Base-by-base conservation (phyloP, 805 yeast genomes). In the Ogataea ganodermae region DNA sequence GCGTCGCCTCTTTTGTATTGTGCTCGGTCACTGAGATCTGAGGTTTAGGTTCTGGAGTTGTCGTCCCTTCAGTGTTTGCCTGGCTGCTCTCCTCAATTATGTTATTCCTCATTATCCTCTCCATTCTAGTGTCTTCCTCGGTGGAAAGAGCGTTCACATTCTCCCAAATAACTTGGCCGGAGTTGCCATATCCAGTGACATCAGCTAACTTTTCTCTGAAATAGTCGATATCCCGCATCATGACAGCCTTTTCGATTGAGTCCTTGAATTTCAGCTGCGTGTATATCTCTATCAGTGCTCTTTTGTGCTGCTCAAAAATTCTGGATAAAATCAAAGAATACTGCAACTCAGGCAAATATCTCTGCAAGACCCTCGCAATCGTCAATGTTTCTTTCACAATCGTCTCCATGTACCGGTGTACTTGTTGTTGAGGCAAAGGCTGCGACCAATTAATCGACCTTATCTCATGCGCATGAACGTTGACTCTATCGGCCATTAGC, bases 351-450 rank as follows among this genome's bases (percentile, higher is more conserved):
- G 86, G 80, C 32, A 86, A 66, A 58, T 82, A 81, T 49, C 79
- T 76, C 33, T 74, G 75, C 22, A 85, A 69, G 5, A 83, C 84
- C 49, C 79, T 76, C 2, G 82, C 71, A 22, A 86, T 81, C 0
- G 86, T 80, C n/a, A 73, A 57, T 0, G 89, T 82, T 49, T 86
- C 90, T 52, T 80, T 82, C 37, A 84, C 83, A 32, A 86, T 63
- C 1, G 75, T 74, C 48, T 76, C 82, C 87, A 86, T 84, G 59
- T 83, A 86, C 27, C 63, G 69, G 58, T 83, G 84, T 36, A 81
- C 80, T 43, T 75, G 78, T 12, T 69, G 73, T 7, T 66, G 69
- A 6, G 66, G 61, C 2, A 72, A 47, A 0, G 78, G 73, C 14
- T 65, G 66, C 2, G 79, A 67, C 81, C 84, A 81, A 54, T 83